Evolutionary conservation across 2,329 filamentous ascomycete genomes (phyloP).

Genomic region (Calonectria hawksworthii): DNA sequence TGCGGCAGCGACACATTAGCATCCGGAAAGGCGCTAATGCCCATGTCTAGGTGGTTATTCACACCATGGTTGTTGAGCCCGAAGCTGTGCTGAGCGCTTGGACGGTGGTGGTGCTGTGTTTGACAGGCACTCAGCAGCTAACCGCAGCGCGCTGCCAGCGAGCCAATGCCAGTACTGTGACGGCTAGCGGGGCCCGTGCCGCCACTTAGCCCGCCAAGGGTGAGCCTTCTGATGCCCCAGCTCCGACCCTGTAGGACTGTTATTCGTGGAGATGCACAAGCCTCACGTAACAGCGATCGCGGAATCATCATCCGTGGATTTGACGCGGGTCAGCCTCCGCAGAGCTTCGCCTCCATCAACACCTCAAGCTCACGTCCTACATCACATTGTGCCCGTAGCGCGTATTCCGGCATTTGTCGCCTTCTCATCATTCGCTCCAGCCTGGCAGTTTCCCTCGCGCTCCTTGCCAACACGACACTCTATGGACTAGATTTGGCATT

Average conservation of each 20-base stretch:
- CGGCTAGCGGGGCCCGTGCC: constrained; percentile 15
- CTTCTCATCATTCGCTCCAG: background rate
- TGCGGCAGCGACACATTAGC: background rate
- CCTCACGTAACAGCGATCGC: constrained; percentile 18
- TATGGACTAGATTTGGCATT: constrained; percentile 32
- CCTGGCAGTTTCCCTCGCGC: background rate
- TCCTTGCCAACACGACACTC: background rate
- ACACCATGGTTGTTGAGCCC: background rate
- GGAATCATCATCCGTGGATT: constrained; percentile 4
- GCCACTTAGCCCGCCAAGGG: background rate
- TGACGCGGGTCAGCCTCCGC: constrained; percentile 17
- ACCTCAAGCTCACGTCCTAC: background rate
- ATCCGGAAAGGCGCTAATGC: background rate
- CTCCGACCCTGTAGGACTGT: background rate
- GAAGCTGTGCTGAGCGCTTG: background rate
- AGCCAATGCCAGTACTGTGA: constrained; percentile 8
- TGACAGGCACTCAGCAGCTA: background rate
- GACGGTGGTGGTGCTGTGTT: background rate
- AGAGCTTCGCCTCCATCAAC: constrained; percentile 1
- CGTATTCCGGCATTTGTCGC: background rate
- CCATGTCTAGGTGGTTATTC: background rate
- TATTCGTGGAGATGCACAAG: constrained; percentile 14
- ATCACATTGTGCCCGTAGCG: background rate
- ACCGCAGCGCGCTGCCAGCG: background rate
- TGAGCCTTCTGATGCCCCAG: background rate